Evolutionary conservation across 768 basidiomycete genomes (phyloP).

Genomic region (Tremella fuciformis): DNA sequence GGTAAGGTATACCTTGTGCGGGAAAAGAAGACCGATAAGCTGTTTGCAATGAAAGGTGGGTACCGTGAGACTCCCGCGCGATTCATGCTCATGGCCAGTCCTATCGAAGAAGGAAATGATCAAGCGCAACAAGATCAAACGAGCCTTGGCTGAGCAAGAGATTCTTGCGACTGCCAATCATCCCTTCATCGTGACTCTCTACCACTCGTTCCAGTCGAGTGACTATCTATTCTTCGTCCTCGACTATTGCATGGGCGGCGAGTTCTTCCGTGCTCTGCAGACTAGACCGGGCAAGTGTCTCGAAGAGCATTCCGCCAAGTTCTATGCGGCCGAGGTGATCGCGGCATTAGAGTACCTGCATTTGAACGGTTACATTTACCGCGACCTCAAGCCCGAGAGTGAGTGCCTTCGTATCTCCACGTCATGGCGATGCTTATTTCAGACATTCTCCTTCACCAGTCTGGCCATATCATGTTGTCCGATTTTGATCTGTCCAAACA

Average conservation of each 20-base stretch:
- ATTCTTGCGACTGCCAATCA: constrained; percentile 98
- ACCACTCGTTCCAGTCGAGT: constrained; percentile 98
- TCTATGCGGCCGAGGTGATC: constrained; percentile 97
- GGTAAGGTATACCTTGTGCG: constrained; percentile 96
- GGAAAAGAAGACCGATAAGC: constrained; percentile 94
- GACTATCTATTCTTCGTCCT: constrained; percentile 84
- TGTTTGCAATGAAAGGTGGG: constrained; percentile 99
- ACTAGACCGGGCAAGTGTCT: constrained; percentile 95
- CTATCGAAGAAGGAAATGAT: constrained; percentile 99
- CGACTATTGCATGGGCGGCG: constrained; percentile 92
- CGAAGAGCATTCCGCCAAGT: constrained; percentile 88
- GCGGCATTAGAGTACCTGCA: constrained; percentile 98
- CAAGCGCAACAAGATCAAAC: constrained; percentile 98
- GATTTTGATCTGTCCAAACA: constrained; percentile 99
- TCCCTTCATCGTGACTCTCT: constrained; percentile 98
- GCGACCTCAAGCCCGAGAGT: constrained; percentile 99
- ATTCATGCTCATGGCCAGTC: constrained; percentile 57
- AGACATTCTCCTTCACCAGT: constrained; percentile 97
- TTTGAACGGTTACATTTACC: constrained; percentile 98
- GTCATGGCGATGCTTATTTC: constrained; percentile 5
- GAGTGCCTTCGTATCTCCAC: constrained; percentile 51
- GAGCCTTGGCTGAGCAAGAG: constrained; percentile 96
- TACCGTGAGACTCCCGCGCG: constrained; percentile 8
- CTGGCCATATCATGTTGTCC: constrained; percentile 98
- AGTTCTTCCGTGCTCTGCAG: constrained; percentile 97